Conservation (phyloP, 176 grass and related monocot genomes). For the Juncus effusus region DNA sequence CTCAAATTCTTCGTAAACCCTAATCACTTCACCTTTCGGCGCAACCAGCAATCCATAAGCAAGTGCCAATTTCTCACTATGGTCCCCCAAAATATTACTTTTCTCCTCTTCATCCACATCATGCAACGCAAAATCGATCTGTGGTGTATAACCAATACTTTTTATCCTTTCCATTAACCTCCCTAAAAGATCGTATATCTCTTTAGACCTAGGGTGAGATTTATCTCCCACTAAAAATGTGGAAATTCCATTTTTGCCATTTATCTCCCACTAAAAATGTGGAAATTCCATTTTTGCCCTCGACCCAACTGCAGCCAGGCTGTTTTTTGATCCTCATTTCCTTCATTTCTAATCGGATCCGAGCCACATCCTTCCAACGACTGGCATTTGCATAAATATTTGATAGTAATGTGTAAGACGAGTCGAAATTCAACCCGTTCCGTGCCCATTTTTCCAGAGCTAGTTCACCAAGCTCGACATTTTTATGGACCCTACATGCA, state of each 20-base stretch:
- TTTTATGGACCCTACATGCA: slow-evolving; percentile 72
- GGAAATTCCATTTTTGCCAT: slow-evolving; percentile 63
- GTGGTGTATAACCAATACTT: slow-evolving; percentile 67
- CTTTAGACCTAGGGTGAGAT: slow-evolving; percentile 50
- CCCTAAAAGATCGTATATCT: slow-evolving; percentile 68
- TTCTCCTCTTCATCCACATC: slow-evolving; percentile 92
- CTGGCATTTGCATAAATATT: slow-evolving; percentile 82
- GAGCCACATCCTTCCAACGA: slow-evolving; percentile 73
- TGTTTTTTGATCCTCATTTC: slow-evolving; percentile 70
- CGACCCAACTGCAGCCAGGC: slow-evolving; percentile 85
- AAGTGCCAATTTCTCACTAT: slow-evolving; percentile 86
- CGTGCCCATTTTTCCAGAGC: slow-evolving; percentile 50
- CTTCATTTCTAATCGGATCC: slow-evolving; percentile 63
- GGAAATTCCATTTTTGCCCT: slow-evolving; percentile 66
- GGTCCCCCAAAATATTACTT: slow-evolving; percentile 59
- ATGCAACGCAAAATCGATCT: slow-evolving; percentile 69
- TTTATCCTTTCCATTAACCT: slow-evolving; percentile 65
- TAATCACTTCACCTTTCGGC: slow-evolving; percentile 55
- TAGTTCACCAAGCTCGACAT: slow-evolving; percentile 87
- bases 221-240: slow-evolving; percentile 84
- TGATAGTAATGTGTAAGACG: slow-evolving; percentile 80
- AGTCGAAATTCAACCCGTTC: slow-evolving; percentile 63
- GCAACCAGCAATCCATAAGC: slow-evolving; percentile 71
- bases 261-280: too few species aligned
- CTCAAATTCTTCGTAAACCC: slow-evolving; percentile 84